Evolutionary conservation across 495 filamentous ascomycete species (phyloP), one percentile per base, ranked within the genome.

Genomic region (Penicillium verhagenii): DNA sequence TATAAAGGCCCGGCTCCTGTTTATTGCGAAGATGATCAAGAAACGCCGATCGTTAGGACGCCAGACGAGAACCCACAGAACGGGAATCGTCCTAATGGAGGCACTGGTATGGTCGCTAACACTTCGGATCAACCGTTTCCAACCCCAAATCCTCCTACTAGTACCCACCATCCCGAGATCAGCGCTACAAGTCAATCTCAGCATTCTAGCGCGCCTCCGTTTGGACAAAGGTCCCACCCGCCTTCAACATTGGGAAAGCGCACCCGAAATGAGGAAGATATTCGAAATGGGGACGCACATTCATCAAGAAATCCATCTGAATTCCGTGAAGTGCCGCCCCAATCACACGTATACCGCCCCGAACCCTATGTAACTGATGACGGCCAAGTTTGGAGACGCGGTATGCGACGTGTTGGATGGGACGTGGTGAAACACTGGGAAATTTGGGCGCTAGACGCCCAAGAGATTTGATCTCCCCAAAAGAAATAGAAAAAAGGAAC

Each of bases 401-500:
- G 54, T 8, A 57, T 76, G 29, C 60, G 66, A 4, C 70, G 68
- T 7, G 71, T 72, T 7, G 71, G 68, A 13, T 76, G 73, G 75
- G 72, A 78, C n/a, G 68, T 70, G 1, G 54, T 75, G 5, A 60
- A 72, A 43, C 47, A 72, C 11, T 78, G 72, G 71, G 75, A 78
- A 47, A 69, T 78, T 2, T 78, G 73, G 73, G 63, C 61, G 2
- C 47, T 78, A 43, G 75, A 78, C 52, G 56, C 70, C 9, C 71
- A 75, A 53, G 75, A 76, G 43, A 62, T 74, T 47, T 76, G 43
- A 68, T 21, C n/a, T 24, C 33, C 1, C 33, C 33, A 35, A 3
- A n/a, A n/a, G 10, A n/a, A 35, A 13, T n/a, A n/a, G 1, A 3
- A n/a, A 35, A 13, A 35, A n/a, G 1, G 1, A 35, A 9, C 28